Evolutionary conservation across 805 yeast genomes (phyloP).

Genomic region (Cyberlindnera nakhonratchasimensis): DNA sequence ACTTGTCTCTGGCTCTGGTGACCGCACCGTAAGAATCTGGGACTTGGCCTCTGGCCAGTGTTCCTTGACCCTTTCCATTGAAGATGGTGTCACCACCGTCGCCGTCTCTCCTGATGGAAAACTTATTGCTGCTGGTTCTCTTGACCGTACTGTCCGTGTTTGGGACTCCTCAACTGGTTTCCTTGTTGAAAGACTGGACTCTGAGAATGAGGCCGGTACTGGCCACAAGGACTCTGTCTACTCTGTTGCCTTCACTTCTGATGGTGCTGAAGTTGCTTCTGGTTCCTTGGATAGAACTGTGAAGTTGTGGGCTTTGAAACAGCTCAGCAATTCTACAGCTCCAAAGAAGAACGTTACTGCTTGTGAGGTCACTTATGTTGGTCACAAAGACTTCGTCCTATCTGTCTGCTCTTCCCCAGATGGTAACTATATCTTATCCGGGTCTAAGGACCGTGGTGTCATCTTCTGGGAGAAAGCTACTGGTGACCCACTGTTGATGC

Average conservation of each 20-base stretch:
- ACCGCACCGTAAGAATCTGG: slow-evolving; percentile 95
- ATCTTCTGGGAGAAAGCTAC: slow-evolving; percentile 92
- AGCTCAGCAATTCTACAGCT: slow-evolving; percentile 42
- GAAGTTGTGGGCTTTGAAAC: slow-evolving; percentile 89
- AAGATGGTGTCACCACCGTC: slow-evolving; percentile 97
- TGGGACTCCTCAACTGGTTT: slow-evolving; percentile 95
- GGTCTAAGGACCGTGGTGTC: slow-evolving; percentile 96
- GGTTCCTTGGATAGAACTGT: slow-evolving; percentile 96
- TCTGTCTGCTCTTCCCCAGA: slow-evolving; percentile 94
- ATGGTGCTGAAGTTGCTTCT: slow-evolving; percentile 87
- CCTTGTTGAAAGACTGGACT: slow-evolving; percentile 86
- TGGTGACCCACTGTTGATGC: slow-evolving; percentile 90
- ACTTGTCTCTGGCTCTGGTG: slow-evolving; percentile 94
- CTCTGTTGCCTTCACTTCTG: slow-evolving; percentile 88
- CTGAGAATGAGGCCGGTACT: slow-evolving; percentile 81
- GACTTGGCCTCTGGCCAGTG: slow-evolving; percentile 88
- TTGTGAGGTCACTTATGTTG: slow-evolving; percentile 90
- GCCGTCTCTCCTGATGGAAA: slow-evolving; percentile 95
- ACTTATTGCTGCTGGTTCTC: slow-evolving; percentile 92
- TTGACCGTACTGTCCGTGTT: slow-evolving; percentile 92
- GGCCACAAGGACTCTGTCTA: slow-evolving; percentile 97
- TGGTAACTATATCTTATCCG: slow-evolving; percentile 85
- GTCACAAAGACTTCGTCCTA: slow-evolving; percentile 94
- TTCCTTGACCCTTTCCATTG: slow-evolving; percentile 82
- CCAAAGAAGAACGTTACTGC: slow-evolving; percentile 44